These are phyloP conservation scores for Apostasia ramifera DNA, from an alignment of 106 monocot species.

Conservation along the genomic window DNA sequence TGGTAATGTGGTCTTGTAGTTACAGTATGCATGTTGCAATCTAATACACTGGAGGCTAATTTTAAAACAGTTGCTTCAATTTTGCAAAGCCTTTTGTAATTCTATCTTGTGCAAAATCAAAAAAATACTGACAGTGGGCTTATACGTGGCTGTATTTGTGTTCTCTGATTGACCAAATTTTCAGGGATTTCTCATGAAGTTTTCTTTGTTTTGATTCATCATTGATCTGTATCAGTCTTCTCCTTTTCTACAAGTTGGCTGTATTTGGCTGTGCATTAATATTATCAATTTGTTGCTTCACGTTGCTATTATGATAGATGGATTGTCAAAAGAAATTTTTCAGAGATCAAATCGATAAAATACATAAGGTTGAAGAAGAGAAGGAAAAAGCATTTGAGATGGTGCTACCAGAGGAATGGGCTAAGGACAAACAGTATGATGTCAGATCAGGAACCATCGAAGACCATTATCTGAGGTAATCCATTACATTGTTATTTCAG, in stretches of 20 bases:
- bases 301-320: constrained; percentile 42
- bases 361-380: constrained; percentile 55
- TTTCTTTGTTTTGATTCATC: not conserved
- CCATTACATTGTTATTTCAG: too few relatives aligned
- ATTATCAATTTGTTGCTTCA: not conserved
- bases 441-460: constrained; percentile 30
- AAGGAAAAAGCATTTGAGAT: constrained; percentile 57
- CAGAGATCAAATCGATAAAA: constrained; percentile 61
- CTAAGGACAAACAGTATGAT: constrained; percentile 42
- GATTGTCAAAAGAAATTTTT: constrained; percentile 63
- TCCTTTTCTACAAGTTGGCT: not conserved
- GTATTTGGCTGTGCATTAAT: not conserved
- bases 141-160: too few relatives aligned
- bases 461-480: constrained; percentile 44
- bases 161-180: too few relatives aligned
- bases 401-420: constrained; percentile 44
- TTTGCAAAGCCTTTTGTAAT: too few relatives aligned
- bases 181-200: not conserved
- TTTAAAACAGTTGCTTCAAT: too few relatives aligned
- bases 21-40: too few relatives aligned
- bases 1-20: too few relatives aligned
- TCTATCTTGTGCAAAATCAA: too few relatives aligned
- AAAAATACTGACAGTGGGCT: too few relatives aligned
- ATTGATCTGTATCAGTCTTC: not conserved
- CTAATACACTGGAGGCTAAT: too few relatives aligned